phyloP scores from a whole-genome alignment of 2,329 filamentous ascomycete species.

The Podosphaera leucotricha region DNA sequence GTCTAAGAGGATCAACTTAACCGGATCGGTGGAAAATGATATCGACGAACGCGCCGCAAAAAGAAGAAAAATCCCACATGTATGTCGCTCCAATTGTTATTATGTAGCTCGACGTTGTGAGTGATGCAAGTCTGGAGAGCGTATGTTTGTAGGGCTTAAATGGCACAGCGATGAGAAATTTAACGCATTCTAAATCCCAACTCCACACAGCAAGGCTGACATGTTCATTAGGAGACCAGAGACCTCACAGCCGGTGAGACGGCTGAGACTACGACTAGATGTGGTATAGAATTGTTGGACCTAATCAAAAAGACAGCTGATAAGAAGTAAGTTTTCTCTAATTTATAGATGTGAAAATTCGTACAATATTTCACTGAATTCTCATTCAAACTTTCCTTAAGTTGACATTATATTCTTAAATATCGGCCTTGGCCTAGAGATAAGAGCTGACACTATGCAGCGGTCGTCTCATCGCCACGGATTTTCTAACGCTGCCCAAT shows the following conservation, averaged over 20 bases:
- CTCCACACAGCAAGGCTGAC: slow-evolving; percentile 12
- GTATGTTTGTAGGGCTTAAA: slow-evolving; percentile 9
- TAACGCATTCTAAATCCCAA: slow-evolving; percentile 5
- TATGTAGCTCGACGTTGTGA: slow-evolving; percentile 2
- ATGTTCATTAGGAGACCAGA: slow-evolving; percentile 7
- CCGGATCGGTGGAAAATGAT: slow-evolving; percentile 22
- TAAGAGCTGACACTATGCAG: slow-evolving; percentile 17
- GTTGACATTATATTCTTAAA: too few species aligned
- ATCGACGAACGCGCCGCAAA: slow-evolving; percentile 29
- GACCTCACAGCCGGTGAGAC: slow-evolving; percentile 25
- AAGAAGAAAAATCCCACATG: slow-evolving; percentile 29
- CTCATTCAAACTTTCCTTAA: too few species aligned
- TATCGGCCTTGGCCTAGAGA: too few species aligned
- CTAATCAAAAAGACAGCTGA: slow-evolving; percentile 55
- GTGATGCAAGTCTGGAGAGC: slow-evolving; percentile 2
- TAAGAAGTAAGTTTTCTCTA: slow-evolving; percentile 40
- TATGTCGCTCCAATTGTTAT: slow-evolving; percentile 20
- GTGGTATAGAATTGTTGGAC: slow-evolving; percentile 50
- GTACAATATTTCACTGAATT: too few species aligned
- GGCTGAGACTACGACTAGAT: slow-evolving; percentile 41
- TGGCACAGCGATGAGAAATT: slow-evolving; percentile 7
- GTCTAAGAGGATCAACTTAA: slow-evolving; percentile 25
- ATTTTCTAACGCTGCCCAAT: slow-evolving; percentile 51
- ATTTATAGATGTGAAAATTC: background rate
- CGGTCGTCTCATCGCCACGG: slow-evolving; percentile 49